Base-by-base conservation (phyloP, 495 filamentous ascomycete genomes). In the Aspergillus affinis region DNA sequence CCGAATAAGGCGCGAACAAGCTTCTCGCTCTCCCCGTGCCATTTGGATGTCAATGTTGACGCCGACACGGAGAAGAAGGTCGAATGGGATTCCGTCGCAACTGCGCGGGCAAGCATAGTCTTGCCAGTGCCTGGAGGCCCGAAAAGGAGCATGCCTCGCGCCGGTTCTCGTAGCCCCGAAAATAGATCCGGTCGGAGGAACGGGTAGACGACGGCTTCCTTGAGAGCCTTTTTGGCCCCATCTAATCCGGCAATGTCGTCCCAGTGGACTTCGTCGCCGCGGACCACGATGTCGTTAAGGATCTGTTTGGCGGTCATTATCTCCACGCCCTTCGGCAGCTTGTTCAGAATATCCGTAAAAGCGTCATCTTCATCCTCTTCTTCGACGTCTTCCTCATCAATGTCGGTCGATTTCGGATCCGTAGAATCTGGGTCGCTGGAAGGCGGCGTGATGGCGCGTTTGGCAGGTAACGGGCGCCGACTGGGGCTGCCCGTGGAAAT, bases 31-130 rank as follows among this genome's bases (percentile, higher is more conserved):
- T 99, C 94, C 32, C 94, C 94, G 47, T 98, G 86, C 77, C 92
- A 98, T 80, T 98, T 98, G 53, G 89, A 93, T 4, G 94, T 98
- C 48, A 99, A 78, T 60, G 89, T 95, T 63, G 91, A 96, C 10
- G 94, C 90, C 2, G 91, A 95, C 44, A 99, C 96, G 30, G 92
- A 93, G 75, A 99, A 99, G 75, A 99, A 99, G 0, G 95, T 97
- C 6, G 91, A 96, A 68, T 88, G 87, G 27, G 90, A 94, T 72
- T 98, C 95, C 0, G 95, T 98, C 2, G 94, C 94, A 4, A 98
- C 94, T 20, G 93, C 93, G 54, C 94, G 82, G 2, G 94, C 94
- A 8, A 99, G 82, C 94, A 99, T 99, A 1, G 94, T 99, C 73
- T 99, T 98, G 47, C 94, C 94, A 0, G 94, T 99, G 10, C 94